Evolutionary conservation across 768 basidiomycete genomes (phyloP), one percentile per base, ranked within the genome.

Genomic region (Amanita polypyramis): DNA sequence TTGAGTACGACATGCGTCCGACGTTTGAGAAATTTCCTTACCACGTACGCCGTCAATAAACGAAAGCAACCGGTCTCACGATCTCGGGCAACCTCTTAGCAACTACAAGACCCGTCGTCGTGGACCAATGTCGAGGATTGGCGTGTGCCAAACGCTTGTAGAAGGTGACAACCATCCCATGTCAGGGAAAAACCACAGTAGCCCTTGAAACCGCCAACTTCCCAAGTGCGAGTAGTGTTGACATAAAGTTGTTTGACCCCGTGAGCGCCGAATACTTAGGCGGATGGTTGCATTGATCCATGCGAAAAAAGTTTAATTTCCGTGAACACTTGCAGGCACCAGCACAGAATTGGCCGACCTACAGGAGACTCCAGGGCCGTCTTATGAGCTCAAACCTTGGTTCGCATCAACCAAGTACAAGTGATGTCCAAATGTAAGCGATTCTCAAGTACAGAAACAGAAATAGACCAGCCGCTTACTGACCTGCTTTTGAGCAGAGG

Each of bases 181-280:
- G 11, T 34, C 33, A 15, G 14, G 15, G 5, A 19, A 32, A 36
- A 33, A 45, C 47, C 59, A 58, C n/a, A n/a, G 30, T 48, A 56
- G 36, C 60, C 54, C 36, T 55, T 52, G n/a, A 59, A 60, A 65
- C 59, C 5, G 62, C 59, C 9, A 66, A 49, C 5, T 48, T 54
- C 42, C 60, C 54, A 2, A 65, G 56, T 11, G 53, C 46, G 1
- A 60, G 61, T 8, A 64, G 52, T n/a, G 59, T 56, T 9, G 59
- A 58, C 36, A 63, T 49, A 45, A 61, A 61, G n/a, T n/a, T n/a
- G n/a, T n/a, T n/a, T n/a, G n/a, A n/a, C n/a, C n/a, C n/a, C n/a
- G n/a, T n/a, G n/a, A 5, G 51, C 59, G 19, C 63, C 61, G 27
- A 66, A 49, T 4, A 27, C 3, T 7, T 5, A 66, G 53, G 38